Evolutionary conservation across 441 rosid genomes (phyloP), one percentile per base, ranked within the genome.

Genomic region (Gossypium armourianum): DNA sequence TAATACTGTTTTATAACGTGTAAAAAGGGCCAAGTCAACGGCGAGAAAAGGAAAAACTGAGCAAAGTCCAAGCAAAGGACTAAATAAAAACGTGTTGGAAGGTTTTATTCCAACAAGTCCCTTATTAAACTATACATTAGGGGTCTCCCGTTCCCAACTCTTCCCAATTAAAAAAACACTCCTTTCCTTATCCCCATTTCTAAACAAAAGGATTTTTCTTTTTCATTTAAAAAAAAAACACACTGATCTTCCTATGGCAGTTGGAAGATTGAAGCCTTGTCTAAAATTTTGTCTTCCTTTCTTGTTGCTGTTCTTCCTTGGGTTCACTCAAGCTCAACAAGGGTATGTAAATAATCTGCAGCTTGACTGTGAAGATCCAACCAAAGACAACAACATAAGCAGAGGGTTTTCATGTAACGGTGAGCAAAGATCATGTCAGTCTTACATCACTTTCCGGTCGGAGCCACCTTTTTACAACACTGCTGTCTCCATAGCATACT

Each of bases 361-460:
- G 72, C 79, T 78, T 0, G 81, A 0, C 69, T 89, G 90, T 71
- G 16, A 73, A 0, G 1, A 59, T 75, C 20, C 36, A 55, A 0
- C 13, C 1, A 2, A 10, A 10, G 76, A 57, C 80, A n/a, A 82
- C 73, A 71, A 72, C 74, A 32, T 70, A 61, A 93, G 96, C 45
- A 40, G 72, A 68, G 93, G 98, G 10, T 86, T 17, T 70, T 12
- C 19, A 9, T 91, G 94, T 82, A 91, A 88, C 68, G 88, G 83
- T 55, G 79, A 72, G 4, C 56, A 36, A 17, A 0, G 58, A 13
- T 75, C 91, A 1, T 93, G 97, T 74, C 85, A 72, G 21, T 85
- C 96, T 9, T 91, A 86, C 72, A 80, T 93, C 61, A 90, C 96
- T 75, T 93, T 90, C 88, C 81, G 95, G 58, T 82, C 97, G 9